Evolutionary conservation across 148 eudicot species (phyloP).

Genomic region (Hydrangea macrophylla): DNA sequence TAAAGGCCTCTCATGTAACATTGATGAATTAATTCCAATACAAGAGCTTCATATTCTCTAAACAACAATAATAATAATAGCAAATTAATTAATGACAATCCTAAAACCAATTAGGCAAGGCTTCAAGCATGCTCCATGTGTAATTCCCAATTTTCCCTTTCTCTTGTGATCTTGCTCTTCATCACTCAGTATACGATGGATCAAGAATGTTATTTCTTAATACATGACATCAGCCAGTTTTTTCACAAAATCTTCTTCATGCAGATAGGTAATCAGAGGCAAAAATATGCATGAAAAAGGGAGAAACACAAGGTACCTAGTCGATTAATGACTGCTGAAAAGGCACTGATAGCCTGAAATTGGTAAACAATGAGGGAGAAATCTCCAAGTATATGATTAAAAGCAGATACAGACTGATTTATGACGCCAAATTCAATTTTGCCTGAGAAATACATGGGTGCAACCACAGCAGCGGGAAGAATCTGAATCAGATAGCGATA

Average conservation of each 20-base stretch:
- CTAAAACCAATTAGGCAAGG: too few relatives aligned
- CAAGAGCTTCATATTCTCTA: too few relatives aligned
- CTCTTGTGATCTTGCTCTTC: too few relatives aligned
- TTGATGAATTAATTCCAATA: too few relatives aligned
- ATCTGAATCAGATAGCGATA: slow-evolving; percentile 95
- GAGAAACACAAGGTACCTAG: slow-evolving; percentile 49
- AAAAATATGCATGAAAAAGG: background rate
- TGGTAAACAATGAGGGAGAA: slow-evolving; percentile 90
- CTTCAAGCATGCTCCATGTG: too few relatives aligned
- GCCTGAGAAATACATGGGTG: slow-evolving; percentile 96
- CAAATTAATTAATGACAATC: too few relatives aligned
- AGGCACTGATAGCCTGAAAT: slow-evolving; percentile 96
- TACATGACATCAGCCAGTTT: background rate
- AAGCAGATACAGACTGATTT: slow-evolving; percentile 94
- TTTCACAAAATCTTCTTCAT: background rate
- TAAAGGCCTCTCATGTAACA: too few relatives aligned
- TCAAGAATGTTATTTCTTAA: background rate
- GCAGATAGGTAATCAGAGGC: slow-evolving; percentile 4
- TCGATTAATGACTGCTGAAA: slow-evolving; percentile 94
- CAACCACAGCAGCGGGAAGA: slow-evolving; percentile 98
- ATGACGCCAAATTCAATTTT: slow-evolving; percentile 98
- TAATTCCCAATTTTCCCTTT: too few relatives aligned
- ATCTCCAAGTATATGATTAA: slow-evolving; percentile 98
- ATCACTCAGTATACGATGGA: background rate
- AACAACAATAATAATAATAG: too few relatives aligned